phyloP scores from a whole-genome alignment of 164 flowering plant species.

The Euptelea pleiosperma region DNA sequence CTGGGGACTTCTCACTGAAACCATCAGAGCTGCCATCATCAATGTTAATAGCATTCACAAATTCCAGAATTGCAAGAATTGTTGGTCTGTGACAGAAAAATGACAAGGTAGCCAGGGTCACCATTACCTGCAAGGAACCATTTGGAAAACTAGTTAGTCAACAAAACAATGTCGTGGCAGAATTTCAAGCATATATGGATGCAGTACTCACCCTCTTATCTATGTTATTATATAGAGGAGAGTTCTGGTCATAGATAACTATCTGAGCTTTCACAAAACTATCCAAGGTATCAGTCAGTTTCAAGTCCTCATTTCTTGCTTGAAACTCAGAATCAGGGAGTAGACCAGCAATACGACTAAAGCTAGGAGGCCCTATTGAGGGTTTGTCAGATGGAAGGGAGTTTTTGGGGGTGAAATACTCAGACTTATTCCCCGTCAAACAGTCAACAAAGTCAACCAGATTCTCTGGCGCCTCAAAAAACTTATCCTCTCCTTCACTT shows the following conservation, averaged over 20 bases:
- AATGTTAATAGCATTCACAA: constrained; percentile 67
- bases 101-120: constrained; percentile 81
- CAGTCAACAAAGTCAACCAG: constrained; percentile 53
- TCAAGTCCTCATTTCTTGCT: constrained; percentile 25
- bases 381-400: constrained; percentile 27
- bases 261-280: constrained; percentile 97
- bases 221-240: constrained; percentile 56
- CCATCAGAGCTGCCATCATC: constrained; percentile 43
- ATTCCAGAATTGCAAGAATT: constrained; percentile 81
- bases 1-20: constrained; percentile 41
- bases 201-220: constrained; percentile 56
- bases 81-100: constrained; percentile 91
- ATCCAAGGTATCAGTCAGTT: constrained; percentile 40
- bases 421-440: constrained; percentile 19
- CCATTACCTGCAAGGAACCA: constrained; percentile 56
- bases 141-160: constrained; percentile 6
- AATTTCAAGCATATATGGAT: constrained; percentile 2
- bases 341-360: constrained; percentile 52
- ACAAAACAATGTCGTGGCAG: background rate
- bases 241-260: constrained; percentile 59
- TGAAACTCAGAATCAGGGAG: constrained; percentile 54
- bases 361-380: constrained; percentile 53
- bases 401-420: constrained; percentile 19
- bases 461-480: constrained; percentile 85
- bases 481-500: constrained; percentile 74